These are phyloP conservation scores for Backusella tarrabulga DNA, from an alignment of 192 early-diverging fungal genomes.

Conservation along the genomic window DNA sequence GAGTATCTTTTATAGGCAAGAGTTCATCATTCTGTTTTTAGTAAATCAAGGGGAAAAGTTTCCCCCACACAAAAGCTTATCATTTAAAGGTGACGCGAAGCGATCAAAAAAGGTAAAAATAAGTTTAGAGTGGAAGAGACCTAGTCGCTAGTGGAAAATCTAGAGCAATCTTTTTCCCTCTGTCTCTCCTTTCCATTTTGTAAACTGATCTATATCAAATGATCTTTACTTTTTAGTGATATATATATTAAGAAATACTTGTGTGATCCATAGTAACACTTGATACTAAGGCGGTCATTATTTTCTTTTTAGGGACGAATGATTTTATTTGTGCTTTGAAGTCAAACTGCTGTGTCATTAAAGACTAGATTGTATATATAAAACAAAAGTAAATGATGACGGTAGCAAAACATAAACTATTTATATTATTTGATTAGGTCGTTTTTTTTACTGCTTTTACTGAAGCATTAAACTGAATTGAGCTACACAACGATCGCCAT, in stretches of 20 bases:
- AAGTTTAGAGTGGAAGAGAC: background rate
- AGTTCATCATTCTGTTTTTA: background rate
- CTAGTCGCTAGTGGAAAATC: background rate
- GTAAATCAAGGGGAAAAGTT: background rate
- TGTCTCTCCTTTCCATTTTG: background rate
- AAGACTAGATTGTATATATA: background rate
- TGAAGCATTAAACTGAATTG: background rate
- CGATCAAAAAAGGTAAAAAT: background rate
- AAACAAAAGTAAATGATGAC: background rate
- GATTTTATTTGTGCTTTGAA: background rate
- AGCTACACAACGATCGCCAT: background rate
- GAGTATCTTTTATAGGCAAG: background rate
- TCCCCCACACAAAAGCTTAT: background rate
- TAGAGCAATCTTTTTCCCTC: background rate
- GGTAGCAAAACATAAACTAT: background rate
- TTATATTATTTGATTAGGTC: background rate
- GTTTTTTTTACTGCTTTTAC: background rate
- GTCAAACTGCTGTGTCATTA: background rate
- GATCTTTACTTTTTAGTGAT: background rate
- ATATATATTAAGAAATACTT: background rate
- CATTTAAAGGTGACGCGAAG: background rate
- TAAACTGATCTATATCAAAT: background rate
- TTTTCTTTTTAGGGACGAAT: background rate
- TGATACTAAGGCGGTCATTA: background rate
- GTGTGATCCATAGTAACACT: background rate